Conservation (phyloP, 768 basidiomycete genomes). For the Erythrobasidium yunnanense region DNA sequence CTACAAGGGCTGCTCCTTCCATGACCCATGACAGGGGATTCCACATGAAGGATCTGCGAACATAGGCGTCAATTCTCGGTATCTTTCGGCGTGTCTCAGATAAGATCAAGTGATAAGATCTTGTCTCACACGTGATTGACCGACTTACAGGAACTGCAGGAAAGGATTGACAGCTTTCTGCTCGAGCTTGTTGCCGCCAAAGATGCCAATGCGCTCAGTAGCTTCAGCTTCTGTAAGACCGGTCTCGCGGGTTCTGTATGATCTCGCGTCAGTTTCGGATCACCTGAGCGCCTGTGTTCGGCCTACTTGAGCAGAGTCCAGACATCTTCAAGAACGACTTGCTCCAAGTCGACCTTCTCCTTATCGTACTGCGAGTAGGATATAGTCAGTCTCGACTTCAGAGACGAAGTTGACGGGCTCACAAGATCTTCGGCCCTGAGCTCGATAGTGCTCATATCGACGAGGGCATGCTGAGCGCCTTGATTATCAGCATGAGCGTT, state of each 20-base stretch:
- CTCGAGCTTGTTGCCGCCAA: slow-evolving; percentile 92
- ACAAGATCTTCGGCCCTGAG: slow-evolving; percentile 74
- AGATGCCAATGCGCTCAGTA: slow-evolving; percentile 70
- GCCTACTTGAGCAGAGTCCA: slow-evolving; percentile 73
- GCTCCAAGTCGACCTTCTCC: slow-evolving; percentile 98
- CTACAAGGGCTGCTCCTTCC: slow-evolving; percentile 79
- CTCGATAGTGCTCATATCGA: slow-evolving; percentile 81
- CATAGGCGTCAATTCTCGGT: not conserved
- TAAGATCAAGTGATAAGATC: not conserved
- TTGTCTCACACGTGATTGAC: not conserved
- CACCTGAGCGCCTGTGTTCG: not conserved
- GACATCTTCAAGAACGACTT: slow-evolving; percentile 89
- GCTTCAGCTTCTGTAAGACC: slow-evolving; percentile 72
- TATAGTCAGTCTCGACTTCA: not conserved
- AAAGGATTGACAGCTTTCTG: slow-evolving; percentile 79
- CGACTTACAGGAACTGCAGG: slow-evolving; percentile 49
- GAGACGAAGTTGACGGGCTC: not conserved
- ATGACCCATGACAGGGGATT: slow-evolving; percentile 99
- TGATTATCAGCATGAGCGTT: slow-evolving; percentile 31
- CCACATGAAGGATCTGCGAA: slow-evolving; percentile 71
- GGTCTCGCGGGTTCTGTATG: slow-evolving; percentile 54
- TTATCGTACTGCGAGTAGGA: slow-evolving; percentile 58
- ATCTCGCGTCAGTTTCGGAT: not conserved
- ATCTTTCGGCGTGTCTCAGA: not conserved
- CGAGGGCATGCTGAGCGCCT: slow-evolving; percentile 52